Evolutionary conservation across 2,329 filamentous ascomycete genomes (phyloP).

Genomic region (Fusarium domesticum): DNA sequence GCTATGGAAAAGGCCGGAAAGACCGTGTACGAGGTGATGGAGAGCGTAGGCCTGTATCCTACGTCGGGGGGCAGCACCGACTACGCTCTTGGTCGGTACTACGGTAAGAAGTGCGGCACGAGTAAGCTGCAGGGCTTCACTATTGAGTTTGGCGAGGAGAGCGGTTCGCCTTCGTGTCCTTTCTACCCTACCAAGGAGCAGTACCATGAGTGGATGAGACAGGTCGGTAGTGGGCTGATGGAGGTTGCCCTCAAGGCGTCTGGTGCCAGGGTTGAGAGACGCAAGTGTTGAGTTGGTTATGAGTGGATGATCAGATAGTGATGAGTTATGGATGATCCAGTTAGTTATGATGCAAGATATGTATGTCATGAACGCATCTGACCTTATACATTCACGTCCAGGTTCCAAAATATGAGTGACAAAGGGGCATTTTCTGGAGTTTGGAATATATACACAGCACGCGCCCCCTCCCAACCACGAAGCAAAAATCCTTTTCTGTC

Average conservation of each 20-base stretch:
- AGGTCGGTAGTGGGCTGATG: conserved; percentile 47
- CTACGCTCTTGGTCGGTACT: conserved; percentile 46
- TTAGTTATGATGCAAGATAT: not conserved
- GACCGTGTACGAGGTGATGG: conserved; percentile 37
- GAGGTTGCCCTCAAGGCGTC: conserved; percentile 40
- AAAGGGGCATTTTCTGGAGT: conserved; percentile 28
- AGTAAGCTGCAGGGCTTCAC: conserved; percentile 43
- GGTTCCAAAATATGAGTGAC: conserved; percentile 18
- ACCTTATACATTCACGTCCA: not conserved
- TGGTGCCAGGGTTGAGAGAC: conserved; percentile 13
- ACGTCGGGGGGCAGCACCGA: conserved; percentile 47
- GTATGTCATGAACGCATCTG: no score
- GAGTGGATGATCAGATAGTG: not conserved
- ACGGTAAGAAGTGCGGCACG: conserved; percentile 31
- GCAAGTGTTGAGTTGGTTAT: conserved; percentile 17
- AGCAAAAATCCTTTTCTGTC: conserved; percentile 12
- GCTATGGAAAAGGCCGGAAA: conserved; percentile 41
- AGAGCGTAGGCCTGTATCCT: conserved; percentile 43
- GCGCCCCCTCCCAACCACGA: conserved; percentile 10
- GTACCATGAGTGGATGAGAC: conserved; percentile 44
- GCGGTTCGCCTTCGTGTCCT: conserved; percentile 27
- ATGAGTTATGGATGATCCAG: not conserved
- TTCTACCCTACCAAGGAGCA: conserved; percentile 46
- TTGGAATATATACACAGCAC: conserved; percentile 31
- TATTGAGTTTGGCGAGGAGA: conserved; percentile 45